A percentile compares a stretch with the other conserved stretches of the same genome.
These are phyloP conservation scores for Saturnispora mendoncae DNA, from an alignment of 805 yeast species.

Conservation along the genomic window DNA sequence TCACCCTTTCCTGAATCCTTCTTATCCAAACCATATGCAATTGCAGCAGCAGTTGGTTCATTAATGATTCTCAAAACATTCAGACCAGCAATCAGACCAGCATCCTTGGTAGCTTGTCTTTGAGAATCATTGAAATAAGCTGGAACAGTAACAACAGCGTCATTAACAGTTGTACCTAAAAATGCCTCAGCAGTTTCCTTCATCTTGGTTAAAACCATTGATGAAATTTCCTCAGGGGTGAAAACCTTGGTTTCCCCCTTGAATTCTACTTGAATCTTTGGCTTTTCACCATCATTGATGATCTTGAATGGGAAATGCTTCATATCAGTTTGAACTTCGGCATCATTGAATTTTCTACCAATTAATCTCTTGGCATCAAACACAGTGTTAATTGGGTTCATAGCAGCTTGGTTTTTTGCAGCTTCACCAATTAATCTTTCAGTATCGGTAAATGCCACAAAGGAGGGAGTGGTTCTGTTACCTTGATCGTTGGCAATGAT, in stretches of 20 bases:
- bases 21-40: slow-evolving; percentile 89
- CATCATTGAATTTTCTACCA: slow-evolving; percentile 79
- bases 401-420: slow-evolving; percentile 94
- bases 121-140: slow-evolving; percentile 97
- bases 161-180: slow-evolving; percentile 75
- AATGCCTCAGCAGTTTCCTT: slow-evolving; percentile 83
- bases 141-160: slow-evolving; percentile 94
- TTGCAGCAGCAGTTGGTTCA: slow-evolving; percentile 97
- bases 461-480: slow-evolving; percentile 95
- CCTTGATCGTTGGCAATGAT: slow-evolving; percentile 97
- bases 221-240: slow-evolving; percentile 91
- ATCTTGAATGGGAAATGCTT: slow-evolving; percentile 84
- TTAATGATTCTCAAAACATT: slow-evolving; percentile 91
- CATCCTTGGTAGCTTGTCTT: slow-evolving; percentile 97
- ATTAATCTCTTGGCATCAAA: slow-evolving; percentile 88
- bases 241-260: slow-evolving; percentile 79
- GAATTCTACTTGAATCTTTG: slow-evolving; percentile 75
- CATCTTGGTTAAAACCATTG: slow-evolving; percentile 87
- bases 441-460: slow-evolving; percentile 86
- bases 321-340: slow-evolving; percentile 73
- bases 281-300: slow-evolving; percentile 65
- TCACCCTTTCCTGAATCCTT: slow-evolving; percentile 66
- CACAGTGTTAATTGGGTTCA: slow-evolving; percentile 84
- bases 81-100: slow-evolving; percentile 93
- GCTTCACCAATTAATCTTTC: slow-evolving; percentile 95